A percentile compares a stretch with the other conserved stretches of the same genome.
phyloP scores from a whole-genome alignment of 805 yeast genomes.

The Teunomyces kruisii region DNA sequence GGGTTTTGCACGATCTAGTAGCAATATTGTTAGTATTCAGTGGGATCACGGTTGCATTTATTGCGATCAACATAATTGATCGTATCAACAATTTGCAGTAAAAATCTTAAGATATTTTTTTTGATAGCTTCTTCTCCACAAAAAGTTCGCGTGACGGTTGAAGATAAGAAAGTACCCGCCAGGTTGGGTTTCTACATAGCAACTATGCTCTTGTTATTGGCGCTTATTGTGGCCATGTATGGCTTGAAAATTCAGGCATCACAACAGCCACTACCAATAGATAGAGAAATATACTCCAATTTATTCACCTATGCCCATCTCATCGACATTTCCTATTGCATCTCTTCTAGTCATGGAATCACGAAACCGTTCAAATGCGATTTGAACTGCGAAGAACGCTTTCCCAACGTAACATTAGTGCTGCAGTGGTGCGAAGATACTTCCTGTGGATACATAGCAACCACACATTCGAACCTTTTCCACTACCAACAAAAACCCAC shows the following conservation, averaged over 20 bases:
- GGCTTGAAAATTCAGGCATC: neutral
- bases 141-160: neutral
- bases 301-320: slow-evolving; percentile 41
- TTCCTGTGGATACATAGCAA: slow-evolving; percentile 40
- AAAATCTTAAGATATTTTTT: neutral
- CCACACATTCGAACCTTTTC: slow-evolving; percentile 27
- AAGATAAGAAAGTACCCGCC: neutral
- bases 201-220: neutral
- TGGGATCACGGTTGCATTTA: neutral
- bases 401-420: slow-evolving; percentile 37
- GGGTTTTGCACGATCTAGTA: neutral
- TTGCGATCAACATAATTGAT: neutral
- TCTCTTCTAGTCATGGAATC: slow-evolving; percentile 28
- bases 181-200: neutral
- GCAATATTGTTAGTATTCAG: neutral
- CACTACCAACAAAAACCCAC: slow-evolving; percentile 13
- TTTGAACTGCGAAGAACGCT: slow-evolving; percentile 30
- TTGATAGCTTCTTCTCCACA: neutral
- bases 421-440: slow-evolving; percentile 43
- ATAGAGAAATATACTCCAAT: slow-evolving; percentile 19
- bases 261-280: slow-evolving; percentile 1
- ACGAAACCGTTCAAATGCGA: slow-evolving; percentile 40
- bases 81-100: neutral
- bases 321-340: slow-evolving; percentile 45
- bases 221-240: neutral